Percentiles rank a stretch among this genome's conserved stretches.
Evolutionary conservation across 2,329 filamentous ascomycete genomes (phyloP).

Genomic region (Microsporum canis): DNA sequence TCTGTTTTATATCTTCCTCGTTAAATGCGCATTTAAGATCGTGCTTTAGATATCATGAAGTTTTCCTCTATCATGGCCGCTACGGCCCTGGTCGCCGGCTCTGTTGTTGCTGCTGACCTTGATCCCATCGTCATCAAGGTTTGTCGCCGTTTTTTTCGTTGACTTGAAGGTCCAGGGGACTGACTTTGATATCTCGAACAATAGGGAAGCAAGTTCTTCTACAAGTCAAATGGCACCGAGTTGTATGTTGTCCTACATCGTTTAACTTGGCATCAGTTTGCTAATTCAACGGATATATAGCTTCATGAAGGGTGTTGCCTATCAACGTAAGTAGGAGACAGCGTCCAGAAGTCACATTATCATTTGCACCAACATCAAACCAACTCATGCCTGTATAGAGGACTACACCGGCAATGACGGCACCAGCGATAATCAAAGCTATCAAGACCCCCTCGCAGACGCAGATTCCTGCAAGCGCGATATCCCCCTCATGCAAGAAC

Average conservation of each 20-base stretch:
- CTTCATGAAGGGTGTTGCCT: slow-evolving; percentile 87
- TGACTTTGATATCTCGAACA: slow-evolving; percentile 8
- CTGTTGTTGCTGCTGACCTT: slow-evolving; percentile 41
- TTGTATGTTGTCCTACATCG: slow-evolving; percentile 39
- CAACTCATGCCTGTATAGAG: slow-evolving; percentile 31
- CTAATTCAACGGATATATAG: slow-evolving; percentile 25
- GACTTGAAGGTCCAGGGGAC: background rate
- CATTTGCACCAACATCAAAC: background rate
- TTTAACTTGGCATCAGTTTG: background rate
- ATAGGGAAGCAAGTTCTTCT: slow-evolving; percentile 78
- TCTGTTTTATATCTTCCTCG: slow-evolving; percentile 8
- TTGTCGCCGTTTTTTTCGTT: slow-evolving; percentile 11
- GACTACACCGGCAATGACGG: slow-evolving; percentile 48
- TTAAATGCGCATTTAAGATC: background rate
- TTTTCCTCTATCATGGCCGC: slow-evolving; percentile 40
- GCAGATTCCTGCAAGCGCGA: slow-evolving; percentile 64
- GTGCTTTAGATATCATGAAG: slow-evolving; percentile 41
- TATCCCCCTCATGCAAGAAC: slow-evolving; percentile 63
- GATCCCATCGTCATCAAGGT: slow-evolving; percentile 55
- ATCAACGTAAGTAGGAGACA: slow-evolving; percentile 52
- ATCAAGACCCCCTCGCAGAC: slow-evolving; percentile 74
- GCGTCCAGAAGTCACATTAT: no score
- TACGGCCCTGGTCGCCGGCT: slow-evolving; percentile 42
- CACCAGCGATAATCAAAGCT: slow-evolving; percentile 43
- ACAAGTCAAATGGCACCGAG: slow-evolving; percentile 64